Percentiles rank a stretch among this genome's conserved stretches.
Conservation (phyloP, 441 rosid genomes). For the Iberis amara region DNA sequence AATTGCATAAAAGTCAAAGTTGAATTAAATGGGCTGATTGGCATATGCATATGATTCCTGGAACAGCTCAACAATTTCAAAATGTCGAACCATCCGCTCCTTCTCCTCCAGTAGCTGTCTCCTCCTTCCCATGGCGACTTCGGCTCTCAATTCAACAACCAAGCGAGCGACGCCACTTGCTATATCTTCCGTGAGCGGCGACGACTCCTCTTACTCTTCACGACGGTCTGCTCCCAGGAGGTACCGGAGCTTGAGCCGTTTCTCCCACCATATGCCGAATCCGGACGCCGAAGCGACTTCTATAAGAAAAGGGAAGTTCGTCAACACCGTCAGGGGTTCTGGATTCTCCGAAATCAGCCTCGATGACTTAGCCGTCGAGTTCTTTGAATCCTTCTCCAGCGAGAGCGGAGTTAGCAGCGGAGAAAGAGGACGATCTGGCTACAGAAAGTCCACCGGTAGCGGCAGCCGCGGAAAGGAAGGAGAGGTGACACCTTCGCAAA, state of each 20-base stretch:
- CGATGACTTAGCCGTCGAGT: conserved; percentile 71
- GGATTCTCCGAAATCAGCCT: conserved; percentile 74
- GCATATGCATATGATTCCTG: conserved; percentile 7
- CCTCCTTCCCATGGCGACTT: conserved; percentile 57
- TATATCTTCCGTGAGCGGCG: conserved; percentile 38
- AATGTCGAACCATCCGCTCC: conserved; percentile 29
- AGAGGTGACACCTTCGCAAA: conserved; percentile 33
- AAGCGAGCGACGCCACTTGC: conserved; percentile 40
- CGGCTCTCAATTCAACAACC: conserved; percentile 46
- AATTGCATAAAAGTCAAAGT: not conserved
- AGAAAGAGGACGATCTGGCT: conserved; percentile 48
- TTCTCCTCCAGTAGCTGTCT: conserved; percentile 15
- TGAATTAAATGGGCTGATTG: not conserved
- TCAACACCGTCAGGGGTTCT: conserved; percentile 73
- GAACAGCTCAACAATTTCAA: conserved; percentile 26
- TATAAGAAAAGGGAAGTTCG: conserved; percentile 62
- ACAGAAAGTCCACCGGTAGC: conserved; percentile 14
- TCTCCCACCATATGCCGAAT: conserved; percentile 48
- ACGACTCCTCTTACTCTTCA: conserved; percentile 42
- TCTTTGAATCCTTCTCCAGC: conserved; percentile 46
- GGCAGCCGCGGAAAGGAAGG: conserved; percentile 25
- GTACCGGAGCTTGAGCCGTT: conserved; percentile 78
- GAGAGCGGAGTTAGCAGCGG: conserved; percentile 31
- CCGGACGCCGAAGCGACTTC: conserved; percentile 40
- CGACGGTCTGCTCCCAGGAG: conserved; percentile 50